phyloP scores from a whole-genome alignment of 768 basidiomycete species.

The Lanmaoa pseudosensibilis region DNA sequence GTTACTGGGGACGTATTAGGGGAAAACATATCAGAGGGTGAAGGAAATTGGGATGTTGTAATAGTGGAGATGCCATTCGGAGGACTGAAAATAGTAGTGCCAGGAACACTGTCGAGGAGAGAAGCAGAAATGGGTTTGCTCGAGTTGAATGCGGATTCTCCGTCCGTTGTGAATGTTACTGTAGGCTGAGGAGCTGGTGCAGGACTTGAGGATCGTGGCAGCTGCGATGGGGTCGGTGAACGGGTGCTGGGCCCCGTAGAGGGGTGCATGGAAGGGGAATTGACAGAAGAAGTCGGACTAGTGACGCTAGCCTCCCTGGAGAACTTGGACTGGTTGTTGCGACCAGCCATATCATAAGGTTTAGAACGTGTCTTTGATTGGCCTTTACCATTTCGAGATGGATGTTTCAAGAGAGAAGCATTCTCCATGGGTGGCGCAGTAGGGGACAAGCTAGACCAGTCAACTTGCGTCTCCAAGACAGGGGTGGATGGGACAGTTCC shows the following conservation, averaged over 20 bases:
- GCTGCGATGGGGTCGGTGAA: constrained; percentile 32
- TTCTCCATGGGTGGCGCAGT: constrained; percentile 28
- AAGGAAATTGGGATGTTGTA: constrained; percentile 16
- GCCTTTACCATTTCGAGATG: constrained; percentile 44
- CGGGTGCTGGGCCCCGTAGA: constrained; percentile 37
- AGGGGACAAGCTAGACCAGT: constrained; percentile 47
- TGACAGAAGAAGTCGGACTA: constrained; percentile 49
- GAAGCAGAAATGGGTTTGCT: constrained; percentile 13
- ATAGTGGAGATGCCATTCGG: constrained; percentile 15
- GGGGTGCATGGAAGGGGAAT: constrained; percentile 39
- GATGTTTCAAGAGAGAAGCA: constrained; percentile 49
- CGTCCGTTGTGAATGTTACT: constrained; percentile 2
- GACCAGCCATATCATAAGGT: constrained; percentile 56
- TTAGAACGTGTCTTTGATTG: constrained; percentile 61
- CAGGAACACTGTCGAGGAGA: constrained; percentile 3
- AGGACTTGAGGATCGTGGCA: constrained; percentile 19
- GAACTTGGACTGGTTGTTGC: constrained; percentile 41
- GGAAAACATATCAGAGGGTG: constrained; percentile 22
- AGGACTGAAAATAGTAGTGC: constrained; percentile 15
- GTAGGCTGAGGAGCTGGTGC: constrained; percentile 6
- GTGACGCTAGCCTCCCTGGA: constrained; percentile 58
- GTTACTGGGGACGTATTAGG: constrained; percentile 11
- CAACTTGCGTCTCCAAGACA: constrained; percentile 42
- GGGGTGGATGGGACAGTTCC: constrained; percentile 31
- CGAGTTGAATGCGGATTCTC: constrained; percentile 4